Percentiles rank a stretch among this genome's conserved stretches.
phyloP scores from a whole-genome alignment of 768 basidiomycete genomes.

The Leccinum incarnatum region DNA sequence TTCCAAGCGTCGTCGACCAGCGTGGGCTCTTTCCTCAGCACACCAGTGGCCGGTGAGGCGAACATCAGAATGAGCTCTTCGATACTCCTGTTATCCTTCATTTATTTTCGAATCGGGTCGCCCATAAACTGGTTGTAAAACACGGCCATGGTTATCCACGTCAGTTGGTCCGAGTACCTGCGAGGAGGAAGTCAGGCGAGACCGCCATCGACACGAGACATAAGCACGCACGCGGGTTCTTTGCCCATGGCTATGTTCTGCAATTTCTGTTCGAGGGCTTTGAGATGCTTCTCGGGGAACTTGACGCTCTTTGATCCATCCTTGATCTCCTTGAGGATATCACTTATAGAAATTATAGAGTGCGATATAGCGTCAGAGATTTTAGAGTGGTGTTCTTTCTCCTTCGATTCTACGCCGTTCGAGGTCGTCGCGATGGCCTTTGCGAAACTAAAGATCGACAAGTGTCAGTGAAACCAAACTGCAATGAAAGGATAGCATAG shows the following conservation, averaged over 20 bases:
- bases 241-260: slow-evolving; percentile 93
- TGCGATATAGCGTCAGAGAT: slow-evolving; percentile 59
- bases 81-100: slow-evolving; percentile 96
- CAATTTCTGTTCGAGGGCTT: slow-evolving; percentile 84
- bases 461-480: no score
- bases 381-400: slow-evolving; percentile 66
- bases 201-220: not conserved
- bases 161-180: slow-evolving; percentile 87
- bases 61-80: slow-evolving; percentile 97
- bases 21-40: slow-evolving; percentile 87
- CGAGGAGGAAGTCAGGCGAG: slow-evolving; percentile 1
- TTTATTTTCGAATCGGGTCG: slow-evolving; percentile 76
- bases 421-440: slow-evolving; percentile 40
- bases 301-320: slow-evolving; percentile 84
- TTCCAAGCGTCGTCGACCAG: slow-evolving; percentile 90
- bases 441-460: slow-evolving; percentile 14
- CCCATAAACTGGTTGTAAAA: slow-evolving; percentile 91
- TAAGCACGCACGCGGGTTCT: slow-evolving; percentile 71
- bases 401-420: slow-evolving; percentile 42
- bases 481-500: no score
- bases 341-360: slow-evolving; percentile 60
- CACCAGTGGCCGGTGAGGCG: slow-evolving; percentile 83
- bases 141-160: slow-evolving; percentile 85
- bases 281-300: slow-evolving; percentile 92
- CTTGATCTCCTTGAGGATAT: slow-evolving; percentile 75